Evolutionary conservation across 31 red algal genomes (phyloP).

Genomic region (Bonnemaisonia californica): DNA sequence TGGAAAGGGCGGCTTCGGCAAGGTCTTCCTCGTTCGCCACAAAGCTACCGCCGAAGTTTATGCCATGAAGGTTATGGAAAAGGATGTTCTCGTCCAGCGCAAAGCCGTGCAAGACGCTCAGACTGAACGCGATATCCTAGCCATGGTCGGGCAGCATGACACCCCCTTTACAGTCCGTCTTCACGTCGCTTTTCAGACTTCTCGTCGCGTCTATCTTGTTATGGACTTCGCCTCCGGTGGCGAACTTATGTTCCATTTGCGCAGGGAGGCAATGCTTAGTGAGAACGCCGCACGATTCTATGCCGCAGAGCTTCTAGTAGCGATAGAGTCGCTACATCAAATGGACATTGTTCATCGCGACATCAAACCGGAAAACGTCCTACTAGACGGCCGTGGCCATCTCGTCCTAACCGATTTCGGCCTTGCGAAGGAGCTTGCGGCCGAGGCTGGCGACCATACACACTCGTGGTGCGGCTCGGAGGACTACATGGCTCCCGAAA

Average conservation of each 20-base stretch:
- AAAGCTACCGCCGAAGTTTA: conserved; percentile 79
- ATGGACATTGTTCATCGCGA: conserved; percentile 89
- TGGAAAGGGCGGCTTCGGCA: conserved; percentile 93
- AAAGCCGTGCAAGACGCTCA: conserved; percentile 74
- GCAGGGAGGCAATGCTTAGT: conserved; percentile 69
- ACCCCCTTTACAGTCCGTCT: conserved; percentile 92
- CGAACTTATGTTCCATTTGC: conserved; percentile 87
- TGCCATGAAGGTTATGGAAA: conserved; percentile 96
- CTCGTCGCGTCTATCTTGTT: conserved; percentile 81
- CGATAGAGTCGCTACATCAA: conserved; percentile 85
- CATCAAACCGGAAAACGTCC: conserved; percentile 96
- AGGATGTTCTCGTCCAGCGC: conserved; percentile 68
- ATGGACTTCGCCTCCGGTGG: conserved; percentile 98
- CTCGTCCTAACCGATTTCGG: conserved; percentile 96
- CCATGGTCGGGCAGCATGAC: conserved; percentile 56
- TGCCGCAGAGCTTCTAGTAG: conserved; percentile 85
- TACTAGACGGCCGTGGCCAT: conserved; percentile 85
- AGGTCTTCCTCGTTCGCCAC: conserved; percentile 93
- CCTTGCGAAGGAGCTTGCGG: conserved; percentile 68
- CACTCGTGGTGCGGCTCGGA: conserved; percentile 95
- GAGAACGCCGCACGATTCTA: conserved; percentile 85
- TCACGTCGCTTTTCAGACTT: conserved; percentile 87
- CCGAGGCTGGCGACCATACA: conserved; percentile 35
- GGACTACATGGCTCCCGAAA: conserved; percentile 95
- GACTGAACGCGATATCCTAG: conserved; percentile 86